These are phyloP conservation scores for Oryza rufipogon DNA, from an alignment of 176 grass and related monocot species.

Conservation along the genomic window DNA sequence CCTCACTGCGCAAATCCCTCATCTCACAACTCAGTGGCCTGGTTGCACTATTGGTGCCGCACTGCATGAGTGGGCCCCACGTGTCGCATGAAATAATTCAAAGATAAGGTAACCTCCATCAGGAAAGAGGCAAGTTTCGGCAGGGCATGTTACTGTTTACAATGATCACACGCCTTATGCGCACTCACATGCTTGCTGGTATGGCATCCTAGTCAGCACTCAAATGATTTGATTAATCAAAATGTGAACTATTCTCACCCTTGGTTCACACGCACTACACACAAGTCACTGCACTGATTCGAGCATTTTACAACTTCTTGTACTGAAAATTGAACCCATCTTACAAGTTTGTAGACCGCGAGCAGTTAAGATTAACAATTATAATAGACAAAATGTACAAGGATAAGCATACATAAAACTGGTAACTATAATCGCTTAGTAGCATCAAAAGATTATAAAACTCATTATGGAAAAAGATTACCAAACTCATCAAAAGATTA, in stretches of 20 bases:
- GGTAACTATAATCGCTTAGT: not conserved
- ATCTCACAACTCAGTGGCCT: not conserved
- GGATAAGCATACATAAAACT: not conserved
- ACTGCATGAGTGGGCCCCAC: not conserved
- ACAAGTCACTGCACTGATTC: too few relatives aligned
- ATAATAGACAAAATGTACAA: not conserved
- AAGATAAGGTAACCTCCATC: not conserved
- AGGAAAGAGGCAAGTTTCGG: not conserved
- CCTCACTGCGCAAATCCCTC: too few relatives aligned
- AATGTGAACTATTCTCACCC: too few relatives aligned
- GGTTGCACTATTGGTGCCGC: not conserved
- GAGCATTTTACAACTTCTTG: not conserved
- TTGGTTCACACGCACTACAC: too few relatives aligned
- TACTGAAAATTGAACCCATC: not conserved
- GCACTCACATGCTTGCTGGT: not conserved
- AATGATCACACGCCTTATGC: not conserved
- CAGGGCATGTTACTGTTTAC: not conserved
- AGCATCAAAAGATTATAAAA: not conserved
- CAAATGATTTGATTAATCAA: too few relatives aligned
- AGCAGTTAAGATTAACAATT: conserved; percentile 15
- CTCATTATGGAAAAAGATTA: not conserved
- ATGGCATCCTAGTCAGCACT: not conserved
- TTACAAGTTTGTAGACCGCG: too few relatives aligned
- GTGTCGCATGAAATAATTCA: not conserved
- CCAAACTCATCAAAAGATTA: not conserved